Base-by-base conservation (phyloP, 192 early-diverging fungal species). In the Linnemannia hyalina region DNA sequence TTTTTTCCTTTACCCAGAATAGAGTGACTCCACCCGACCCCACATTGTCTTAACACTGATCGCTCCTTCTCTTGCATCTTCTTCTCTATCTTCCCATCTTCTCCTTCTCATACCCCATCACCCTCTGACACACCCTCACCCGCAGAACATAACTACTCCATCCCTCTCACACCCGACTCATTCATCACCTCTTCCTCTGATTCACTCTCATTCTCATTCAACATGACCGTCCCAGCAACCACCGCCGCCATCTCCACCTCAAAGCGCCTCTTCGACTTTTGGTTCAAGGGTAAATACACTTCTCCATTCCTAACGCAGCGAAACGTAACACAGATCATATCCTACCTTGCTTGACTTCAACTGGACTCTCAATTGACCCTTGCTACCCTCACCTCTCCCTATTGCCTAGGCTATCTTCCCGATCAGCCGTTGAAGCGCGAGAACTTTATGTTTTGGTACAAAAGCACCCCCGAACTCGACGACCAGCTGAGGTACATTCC, bases 221-320 rank as follows among this genome's bases (percentile, higher is more conserved):
- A 32, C 42, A 76, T 60, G 55, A 76, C 54, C 41, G 54, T 40
- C 60, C 15, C 13, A 32, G 40, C 55, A 63, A 20, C 76, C 20
- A 73, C 70, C 11, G 57, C 77, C 20, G 76, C 82, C 26, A 60
- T 49, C 9, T 16, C 74, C 10, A 42, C 76, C 46, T 78, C 82
- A 22, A 83, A 83, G 68, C 82, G 82, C 20, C 63, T 83, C 4
- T 18, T 83, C 49, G 77, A 83, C 52, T 20, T 63, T 35, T 83
- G 82, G 82, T 83, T 83, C 73, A 83, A 78, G 40, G 82, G 82
- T 83, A 76, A 16, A 68, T 36, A n/a, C 44, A 13, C 42, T 52
- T 42, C 2, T 9, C 22, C 52, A 6, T 55, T 13, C 32, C 36
- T 41, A 6, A 22, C 5, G 47, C 47, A 20, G 16, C 1, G 13